Evolutionary conservation across 371 early-diverging fungal genomes (phyloP), one percentile per base, ranked within the genome.

Genomic region (Lichtheimia ornata): DNA sequence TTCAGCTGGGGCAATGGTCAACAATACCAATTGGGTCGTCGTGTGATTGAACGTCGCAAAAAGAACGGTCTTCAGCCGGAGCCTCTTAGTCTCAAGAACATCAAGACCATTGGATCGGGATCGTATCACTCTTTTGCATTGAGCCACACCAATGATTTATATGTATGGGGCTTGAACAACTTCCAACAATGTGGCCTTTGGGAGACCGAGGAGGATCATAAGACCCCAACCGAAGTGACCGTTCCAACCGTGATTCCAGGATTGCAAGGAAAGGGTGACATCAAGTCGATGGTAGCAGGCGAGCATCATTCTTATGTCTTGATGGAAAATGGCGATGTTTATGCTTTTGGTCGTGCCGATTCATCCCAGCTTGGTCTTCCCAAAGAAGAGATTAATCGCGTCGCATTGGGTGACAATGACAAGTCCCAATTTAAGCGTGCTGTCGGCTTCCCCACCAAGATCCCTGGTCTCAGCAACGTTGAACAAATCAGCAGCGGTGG

Each of bases 1-100:
- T 96, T 84, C 71, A 86, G 91, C 13, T 97, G 96, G 96, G 99
- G 99, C 35, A 89, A 90, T 69, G 94, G 94, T n/a, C 93, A 96
- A 66, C 95, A 93, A 69, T 88, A 84, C 65, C 97, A 97, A 76
- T 82, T 97, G n/a, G 98, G 97, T 50, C 90, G 91, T 53, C 83
- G 88, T 63, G 81, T 92, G 28, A 77, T 88, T 54, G 84, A 82
- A 67, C 91, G 88, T 42, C 86, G 84, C 55, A 84, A 82, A 53
- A 70, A 74, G 56, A 85, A 84, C 40, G 88, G 86, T 7, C 71
- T 89, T 62, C 72, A 67, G 6, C 89, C 89, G 4, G 86, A 84
- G 63, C 56, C 68, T n/a, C 66, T 85, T 17, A 77, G 79, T 5
- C 65, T 88, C 53, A 81, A 76, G 41, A 73, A 84, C 27, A 89